Conservation (phyloP, 192 early-diverging fungal species). For the Gonapodya sp. region DNA sequence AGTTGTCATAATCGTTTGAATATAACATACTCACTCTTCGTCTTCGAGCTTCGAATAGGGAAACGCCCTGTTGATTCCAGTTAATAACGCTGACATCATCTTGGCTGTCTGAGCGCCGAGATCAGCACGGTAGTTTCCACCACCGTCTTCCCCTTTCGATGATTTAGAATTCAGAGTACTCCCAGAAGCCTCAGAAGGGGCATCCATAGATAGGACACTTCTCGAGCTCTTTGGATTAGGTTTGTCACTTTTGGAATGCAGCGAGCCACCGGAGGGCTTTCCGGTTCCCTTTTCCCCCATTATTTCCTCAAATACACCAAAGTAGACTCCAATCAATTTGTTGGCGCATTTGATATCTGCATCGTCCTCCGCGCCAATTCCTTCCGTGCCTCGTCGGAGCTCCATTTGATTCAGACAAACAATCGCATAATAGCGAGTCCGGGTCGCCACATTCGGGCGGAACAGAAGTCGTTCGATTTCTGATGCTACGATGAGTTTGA, state of each 20-base stretch:
- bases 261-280: slow-evolving; percentile 14
- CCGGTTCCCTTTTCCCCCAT: slow-evolving; percentile 30
- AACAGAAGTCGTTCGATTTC: slow-evolving; percentile 83
- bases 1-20: not conserved
- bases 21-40: slow-evolving; percentile 30
- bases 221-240: not conserved
- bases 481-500: slow-evolving; percentile 78
- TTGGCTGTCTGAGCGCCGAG: slow-evolving; percentile 59
- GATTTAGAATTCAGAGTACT: too few species aligned
- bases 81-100: slow-evolving; percentile 82
- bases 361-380: slow-evolving; percentile 27
- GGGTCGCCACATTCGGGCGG: slow-evolving; percentile 57
- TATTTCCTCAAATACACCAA: slow-evolving; percentile 77
- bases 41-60: slow-evolving; percentile 80
- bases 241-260: not conserved
- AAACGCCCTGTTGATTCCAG: slow-evolving; percentile 91
- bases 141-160: not conserved
- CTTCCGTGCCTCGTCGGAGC: slow-evolving; percentile 22
- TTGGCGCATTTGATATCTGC: slow-evolving; percentile 66
- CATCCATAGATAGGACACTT: not conserved
- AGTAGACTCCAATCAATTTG: slow-evolving; percentile 81
- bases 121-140: slow-evolving; percentile 27
- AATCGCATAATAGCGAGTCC: slow-evolving; percentile 85
- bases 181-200: too few species aligned
- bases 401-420: slow-evolving; percentile 88